phyloP scores from a whole-genome alignment of 768 basidiomycete genomes.

The Amanita brunnescens region DNA sequence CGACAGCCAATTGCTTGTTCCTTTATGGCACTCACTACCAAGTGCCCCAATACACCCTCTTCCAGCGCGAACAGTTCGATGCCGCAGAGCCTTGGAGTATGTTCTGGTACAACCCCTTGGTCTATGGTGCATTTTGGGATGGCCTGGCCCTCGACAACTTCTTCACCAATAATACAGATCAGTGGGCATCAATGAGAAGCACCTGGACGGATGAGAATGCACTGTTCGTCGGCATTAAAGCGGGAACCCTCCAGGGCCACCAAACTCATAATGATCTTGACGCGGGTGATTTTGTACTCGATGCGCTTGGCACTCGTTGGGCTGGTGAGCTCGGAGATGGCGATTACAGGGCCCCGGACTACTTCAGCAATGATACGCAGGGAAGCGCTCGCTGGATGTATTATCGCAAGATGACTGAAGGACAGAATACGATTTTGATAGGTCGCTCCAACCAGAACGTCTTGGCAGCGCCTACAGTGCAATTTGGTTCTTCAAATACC shows the following conservation, averaged over 20 bases:
- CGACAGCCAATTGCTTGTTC: conserved; percentile 85
- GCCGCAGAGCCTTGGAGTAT: conserved; percentile 79
- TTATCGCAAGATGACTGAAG: conserved; percentile 95
- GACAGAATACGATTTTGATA: conserved; percentile 90
- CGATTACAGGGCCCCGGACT: conserved; percentile 64
- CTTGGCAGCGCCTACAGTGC: conserved; percentile 48
- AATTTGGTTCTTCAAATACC: conserved; percentile 43
- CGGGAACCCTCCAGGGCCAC: conserved; percentile 69
- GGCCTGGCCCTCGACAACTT: conserved; percentile 71
- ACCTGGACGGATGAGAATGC: conserved; percentile 88
- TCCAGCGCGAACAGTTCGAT: conserved; percentile 86
- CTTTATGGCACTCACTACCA: conserved; percentile 67
- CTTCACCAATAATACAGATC: conserved; percentile 64
- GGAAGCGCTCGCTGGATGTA: conserved; percentile 74
- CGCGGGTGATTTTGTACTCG: conserved; percentile 90
- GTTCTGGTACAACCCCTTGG: conserved; percentile 88
- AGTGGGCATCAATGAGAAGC: conserved; percentile 89
- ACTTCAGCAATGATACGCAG: conserved; percentile 74
- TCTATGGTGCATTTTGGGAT: conserved; percentile 89
- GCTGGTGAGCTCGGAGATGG: conserved; percentile 90
- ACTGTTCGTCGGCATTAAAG: conserved; percentile 83
- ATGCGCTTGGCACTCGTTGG: conserved; percentile 90
- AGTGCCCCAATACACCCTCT: conserved; percentile 68
- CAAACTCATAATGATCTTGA: conserved; percentile 97
- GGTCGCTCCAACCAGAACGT: conserved; percentile 76